Base-by-base conservation (phyloP, 2,329 filamentous ascomycete genomes). In the Colletotrichum godetiae region DNA sequence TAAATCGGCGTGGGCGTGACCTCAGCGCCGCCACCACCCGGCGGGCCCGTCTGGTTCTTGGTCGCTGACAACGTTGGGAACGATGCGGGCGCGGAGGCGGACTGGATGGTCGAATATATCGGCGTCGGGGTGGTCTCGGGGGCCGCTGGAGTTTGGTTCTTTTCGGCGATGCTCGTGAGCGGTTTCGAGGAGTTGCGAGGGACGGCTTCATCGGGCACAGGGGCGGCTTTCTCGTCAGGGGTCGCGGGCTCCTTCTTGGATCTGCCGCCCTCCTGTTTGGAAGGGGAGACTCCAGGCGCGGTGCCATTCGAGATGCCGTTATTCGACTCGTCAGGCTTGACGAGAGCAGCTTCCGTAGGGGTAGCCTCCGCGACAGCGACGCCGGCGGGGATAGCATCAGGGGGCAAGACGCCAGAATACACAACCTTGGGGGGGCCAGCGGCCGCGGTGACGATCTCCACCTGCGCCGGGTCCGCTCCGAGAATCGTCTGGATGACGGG, bases 341-440 rank as follows among this genome's bases (percentile, higher is more conserved):
- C 1, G 42, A n/a, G 42, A 22, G 29, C 19, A 33, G 11, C 19
- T 29, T 35, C 27, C 27, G 59, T 22, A 19, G 42, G 42, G 42
- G 7, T 19, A 49, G 42, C 42, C 19, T 42, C 63, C 24, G 56
- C 22, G 3, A 57, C 49, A 19, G 62, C 57, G 24, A 72, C 42
- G 11, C 52, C 58, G 24, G 68, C 68, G 11, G 68, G 57, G 4
- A 69, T 56, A 22, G 68, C 62, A n/a, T 68, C 37, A 13, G 72
- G 49, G 22, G 68, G 67, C 29, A 72, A 19, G 13, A 24, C 3
- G 2, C 61, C 71, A 37, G 67, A 72, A 67, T 72, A 73, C 3
- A 73, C 53, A 11, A 57, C 42, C 33, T 73, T 74, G 5, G 75
- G 66, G 13, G 67, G 27, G 10, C 57, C 52, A 8, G 72, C 69